Base-by-base conservation (phyloP, 225 moss, liverwort and hornwort species). In the Pleurozium schreberi region DNA sequence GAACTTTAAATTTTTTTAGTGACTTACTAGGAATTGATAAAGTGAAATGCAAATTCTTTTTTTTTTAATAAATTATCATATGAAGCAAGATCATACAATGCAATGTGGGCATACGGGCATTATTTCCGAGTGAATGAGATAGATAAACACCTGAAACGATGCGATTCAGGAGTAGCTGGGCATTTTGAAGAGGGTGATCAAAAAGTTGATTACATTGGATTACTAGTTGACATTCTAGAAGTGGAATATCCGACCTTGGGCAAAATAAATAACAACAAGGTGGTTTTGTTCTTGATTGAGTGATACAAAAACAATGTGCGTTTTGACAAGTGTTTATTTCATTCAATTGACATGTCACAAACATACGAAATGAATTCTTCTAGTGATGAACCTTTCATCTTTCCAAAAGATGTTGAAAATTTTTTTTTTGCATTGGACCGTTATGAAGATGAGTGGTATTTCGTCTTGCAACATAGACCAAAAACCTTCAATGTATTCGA, bases 21-120 rank as follows among this genome's bases (percentile, higher is more conserved):
- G 9, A 4, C 2, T 64, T 64, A 7, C 0, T 8, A 0, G 1
- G 6, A 67, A 38, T 67, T 67, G 3, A 66, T 21, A 11, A 11
- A 6, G 6, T 22, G 22, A 22, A 68, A 22, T n/a, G 3, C 1
- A 6, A 38, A 38, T 38, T 38, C 2, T n/a, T 11, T 21, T 11
- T 3, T 11, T 0, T 11, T 21, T 21, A 11, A 20, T 21, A 6
- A 38, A 12, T 23, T 31, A 2, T n/a, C 18, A 18, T 67, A 6
- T 68, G 22, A 49, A 49, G n/a, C 12, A 0, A 68, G 22, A n/a
- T n/a, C 22, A 7, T 23, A 68, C n/a, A n/a, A 68, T 1, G 22
- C n/a, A 22, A 68, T n/a, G n/a, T 68, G 12, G n/a, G 7, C n/a
- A 7, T 68, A n/a, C 1, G 12, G 12, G 2, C 22, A 0, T 68